Evolutionary conservation across 2,329 filamentous ascomycete species (phyloP), one percentile per base, ranked within the genome.

Genomic region (Herpotrichia juniperi): DNA sequence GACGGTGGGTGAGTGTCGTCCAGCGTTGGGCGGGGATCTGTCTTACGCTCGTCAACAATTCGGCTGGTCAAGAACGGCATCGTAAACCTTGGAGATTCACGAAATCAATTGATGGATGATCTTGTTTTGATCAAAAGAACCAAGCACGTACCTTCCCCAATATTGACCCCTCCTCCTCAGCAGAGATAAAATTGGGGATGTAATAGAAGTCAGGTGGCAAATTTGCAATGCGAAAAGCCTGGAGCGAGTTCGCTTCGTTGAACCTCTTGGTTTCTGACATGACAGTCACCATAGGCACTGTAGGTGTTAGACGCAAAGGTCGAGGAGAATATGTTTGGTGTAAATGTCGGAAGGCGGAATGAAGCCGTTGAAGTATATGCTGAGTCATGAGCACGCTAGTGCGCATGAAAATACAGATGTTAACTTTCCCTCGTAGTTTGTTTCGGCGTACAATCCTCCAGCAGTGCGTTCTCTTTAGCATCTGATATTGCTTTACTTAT

Each of bases 1-100:
- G 88, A 49, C 94, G 89, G 72, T 92, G 91, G n/a, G 88, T 86
- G 49, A 99, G 87, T 44, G 88, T 83, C 56, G 91, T 93, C 93
- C 94, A 99, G 69, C 87, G 83, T 32, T 78, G 75, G 12, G 75
- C 50, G 7, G 79, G 78, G 3, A 81, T 79, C 77, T 79, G 57
- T 21, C 7, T 5, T 16, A n/a, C n/a, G n/a, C n/a, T n/a, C n/a
- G n/a, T n/a, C n/a, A n/a, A n/a, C n/a, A n/a, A n/a, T n/a, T n/a
- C n/a, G n/a, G n/a, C n/a, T n/a, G n/a, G n/a, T n/a, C n/a, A n/a
- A n/a, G n/a, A n/a, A n/a, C n/a, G n/a, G n/a, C n/a, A n/a, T n/a
- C n/a, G n/a, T n/a, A n/a, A n/a, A n/a, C n/a, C n/a, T n/a, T n/a
- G n/a, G n/a, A n/a, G n/a, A n/a, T n/a, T n/a, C n/a, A n/a, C n/a